Base-by-base conservation (phyloP, 2,329 filamentous ascomycete species). In the Incumbomyces delicatus region DNA sequence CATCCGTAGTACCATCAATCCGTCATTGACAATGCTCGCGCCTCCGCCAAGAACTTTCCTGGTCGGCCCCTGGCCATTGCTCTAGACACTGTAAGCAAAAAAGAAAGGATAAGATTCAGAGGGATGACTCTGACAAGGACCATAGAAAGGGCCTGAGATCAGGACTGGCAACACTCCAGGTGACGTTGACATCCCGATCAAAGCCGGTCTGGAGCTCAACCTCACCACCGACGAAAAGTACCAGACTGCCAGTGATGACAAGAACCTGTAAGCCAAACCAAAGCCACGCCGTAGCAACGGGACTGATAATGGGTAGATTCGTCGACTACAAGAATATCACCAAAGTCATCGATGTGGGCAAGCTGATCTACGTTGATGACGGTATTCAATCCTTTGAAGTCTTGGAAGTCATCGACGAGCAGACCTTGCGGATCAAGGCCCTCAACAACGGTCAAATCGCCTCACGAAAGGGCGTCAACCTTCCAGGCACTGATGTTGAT, bases 261-360 rank as follows among this genome's bases (percentile, higher is more conserved):
- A 89, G 73, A 94, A 95, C 77, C 94, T 98, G 92, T 94, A 71
- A 69, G 83, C n/a, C 43, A 14, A 13, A 6, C 32, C 16, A 7
- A 30, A 35, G 8, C n/a, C 13, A 34, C 31, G 20, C 4, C 38
- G 46, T n/a, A 22, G 22, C 20, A 27, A 56, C 46, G 33, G 16
- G 14, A 41, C 17, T 49, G 41, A 55, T 13, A 30, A 14, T 27
- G 44, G 29, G 36, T 53, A 90, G 86, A 82, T 95, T 88, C 64
- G 85, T 96, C 63, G 90, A 96, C 76, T 96, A 98, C 78, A 94
- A 94, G 82, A 98, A 98, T 78, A 96, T 98, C 71, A 95, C 90
- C 72, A 95, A 94, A 75, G 92, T 98, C 60, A 96, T 98, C 63
- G 71, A 85, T 66, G 75, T 79, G 50, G 92, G 90, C 63, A 89